Evolutionary conservation across 345 rosid species (phyloP), one percentile per base, ranked within the genome.

Genomic region (Dipteronia sinensis): DNA sequence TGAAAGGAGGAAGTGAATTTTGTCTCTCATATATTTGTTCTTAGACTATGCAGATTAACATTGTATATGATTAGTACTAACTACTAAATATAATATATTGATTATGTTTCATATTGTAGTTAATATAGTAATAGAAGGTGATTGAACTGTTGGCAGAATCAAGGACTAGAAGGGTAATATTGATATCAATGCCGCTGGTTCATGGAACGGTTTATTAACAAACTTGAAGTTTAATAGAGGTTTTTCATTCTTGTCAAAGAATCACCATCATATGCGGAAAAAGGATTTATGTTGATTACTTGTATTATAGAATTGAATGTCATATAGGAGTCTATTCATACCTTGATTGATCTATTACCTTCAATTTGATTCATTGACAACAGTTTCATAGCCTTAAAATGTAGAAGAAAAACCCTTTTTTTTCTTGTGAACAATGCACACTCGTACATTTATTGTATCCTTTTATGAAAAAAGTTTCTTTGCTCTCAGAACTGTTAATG

Each of bases 111-210:
- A 1, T 38, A 29, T 6, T 22, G 51, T 42, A 42, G 67, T 59
- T 23, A 31, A 29, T 65, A 34, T n/a, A 51, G 71, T 65, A 66
- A 49, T 49, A 8, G 23, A 25, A 73, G 55, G 42, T 62, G 69
- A 47, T 74, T 79, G 62, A 22, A 27, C 56, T 76, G 40, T 67
- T 81, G 64, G 76, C 86, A 79, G 83, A 79, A 61, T 47, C 80
- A 16, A 76, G 81, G 72, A 27, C 31, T 55, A 71, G 83, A 80
- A 22, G 58, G 16, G 72, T 66, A 59, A 22, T 59, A 27, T 49
- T 9, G 56, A 55, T 22, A 2, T 15, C 29, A 25, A 22, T 59
- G 34, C 49, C 29, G 47, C 25, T 56, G 10, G 20, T 40, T 78
- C 42, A 6, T 20, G 15, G 46, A 61, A 69, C n/a, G n/a, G 40